Percentiles rank a stretch among this genome's conserved stretches.
These are phyloP conservation scores for Lecanicillium sp. DNA, from an alignment of 2,329 filamentous ascomycete species.

Conservation along the genomic window DNA sequence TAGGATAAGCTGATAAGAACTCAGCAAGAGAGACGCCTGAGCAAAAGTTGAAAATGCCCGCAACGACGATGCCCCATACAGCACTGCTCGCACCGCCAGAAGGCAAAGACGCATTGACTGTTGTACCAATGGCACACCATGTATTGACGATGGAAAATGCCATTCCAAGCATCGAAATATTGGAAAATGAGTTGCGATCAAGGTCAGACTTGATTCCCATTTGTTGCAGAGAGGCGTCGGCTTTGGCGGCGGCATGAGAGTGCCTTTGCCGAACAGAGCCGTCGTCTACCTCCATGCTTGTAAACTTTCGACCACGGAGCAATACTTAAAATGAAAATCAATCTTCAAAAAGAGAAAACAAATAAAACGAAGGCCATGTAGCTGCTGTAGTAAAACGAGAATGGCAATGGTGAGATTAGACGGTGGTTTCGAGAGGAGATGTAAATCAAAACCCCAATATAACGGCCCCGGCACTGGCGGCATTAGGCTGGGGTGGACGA, in stretches of 20 bases:
- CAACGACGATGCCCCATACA: slow-evolving; percentile 53
- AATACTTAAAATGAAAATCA: too few species aligned
- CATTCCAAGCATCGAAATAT: slow-evolving; percentile 26
- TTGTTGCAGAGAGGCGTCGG: slow-evolving; percentile 10
- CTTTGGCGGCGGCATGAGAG: too few species aligned
- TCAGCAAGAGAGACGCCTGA: slow-evolving; percentile 58
- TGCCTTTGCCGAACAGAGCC: too few species aligned
- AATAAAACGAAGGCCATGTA: too few species aligned
- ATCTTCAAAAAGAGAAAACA: too few species aligned
- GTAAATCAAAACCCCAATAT: too few species aligned
- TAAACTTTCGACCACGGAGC: too few species aligned
- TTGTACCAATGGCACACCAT: slow-evolving; percentile 28
- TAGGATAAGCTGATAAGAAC: slow-evolving; percentile 50
- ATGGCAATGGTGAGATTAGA: too few species aligned
- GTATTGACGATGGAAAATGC: slow-evolving; percentile 29
- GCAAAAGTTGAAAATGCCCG: slow-evolving; percentile 55
- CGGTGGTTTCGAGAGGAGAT: too few species aligned
- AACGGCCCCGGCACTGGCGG: slow-evolving; percentile 22
- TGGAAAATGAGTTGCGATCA: slow-evolving; percentile 28
- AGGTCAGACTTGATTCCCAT: slow-evolving; percentile 31
- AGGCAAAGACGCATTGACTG: slow-evolving; percentile 38
- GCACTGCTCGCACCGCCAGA: slow-evolving; percentile 58
- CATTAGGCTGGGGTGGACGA: slow-evolving; percentile 1
- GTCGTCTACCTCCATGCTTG: too few species aligned
- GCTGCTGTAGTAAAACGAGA: too few species aligned